Evolutionary conservation across 768 basidiomycete species (phyloP).

Genomic region (Obba rivulosa): DNA sequence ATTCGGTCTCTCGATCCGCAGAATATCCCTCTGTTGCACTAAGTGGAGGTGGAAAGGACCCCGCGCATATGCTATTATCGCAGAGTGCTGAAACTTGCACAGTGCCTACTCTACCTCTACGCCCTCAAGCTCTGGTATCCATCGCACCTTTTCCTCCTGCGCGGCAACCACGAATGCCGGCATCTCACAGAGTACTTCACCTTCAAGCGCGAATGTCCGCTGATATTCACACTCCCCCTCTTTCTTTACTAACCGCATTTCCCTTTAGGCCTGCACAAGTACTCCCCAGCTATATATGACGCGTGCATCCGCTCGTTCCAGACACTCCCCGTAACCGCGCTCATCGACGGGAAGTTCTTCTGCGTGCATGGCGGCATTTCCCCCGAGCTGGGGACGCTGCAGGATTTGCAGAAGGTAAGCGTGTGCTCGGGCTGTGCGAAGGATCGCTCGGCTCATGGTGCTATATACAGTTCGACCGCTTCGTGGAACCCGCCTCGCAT

Average conservation of each 20-base stretch:
- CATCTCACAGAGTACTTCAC: conserved; percentile 98
- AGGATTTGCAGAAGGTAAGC: conserved; percentile 60
- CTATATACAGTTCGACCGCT: conserved; percentile 73
- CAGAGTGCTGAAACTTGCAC: no score
- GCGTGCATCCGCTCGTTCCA: conserved; percentile 89
- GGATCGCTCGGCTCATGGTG: no score
- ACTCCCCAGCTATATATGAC: conserved; percentile 81
- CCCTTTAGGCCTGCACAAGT: conserved; percentile 78
- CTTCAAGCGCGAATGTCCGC: conserved; percentile 92
- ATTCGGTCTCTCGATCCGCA: no score
- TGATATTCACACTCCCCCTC: background rate
- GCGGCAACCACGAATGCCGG: conserved; percentile 96
- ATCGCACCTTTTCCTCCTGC: conserved; percentile 71
- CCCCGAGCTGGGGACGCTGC: conserved; percentile 74
- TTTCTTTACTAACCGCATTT: no score
- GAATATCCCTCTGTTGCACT: background rate
- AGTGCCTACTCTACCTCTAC: conserved; percentile 92
- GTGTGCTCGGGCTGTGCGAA: conserved; percentile 17
- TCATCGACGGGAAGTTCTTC: conserved; percentile 94
- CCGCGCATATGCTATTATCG: no score
- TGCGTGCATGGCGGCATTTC: conserved; percentile 97
- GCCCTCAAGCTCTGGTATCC: conserved; percentile 90
- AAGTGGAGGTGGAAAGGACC: no score
- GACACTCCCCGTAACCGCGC: conserved; percentile 82
- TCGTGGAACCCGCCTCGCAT: conserved; percentile 87